Conservation (phyloP, 208 protist species). For the Trypanosomatidae sp. region DNA sequence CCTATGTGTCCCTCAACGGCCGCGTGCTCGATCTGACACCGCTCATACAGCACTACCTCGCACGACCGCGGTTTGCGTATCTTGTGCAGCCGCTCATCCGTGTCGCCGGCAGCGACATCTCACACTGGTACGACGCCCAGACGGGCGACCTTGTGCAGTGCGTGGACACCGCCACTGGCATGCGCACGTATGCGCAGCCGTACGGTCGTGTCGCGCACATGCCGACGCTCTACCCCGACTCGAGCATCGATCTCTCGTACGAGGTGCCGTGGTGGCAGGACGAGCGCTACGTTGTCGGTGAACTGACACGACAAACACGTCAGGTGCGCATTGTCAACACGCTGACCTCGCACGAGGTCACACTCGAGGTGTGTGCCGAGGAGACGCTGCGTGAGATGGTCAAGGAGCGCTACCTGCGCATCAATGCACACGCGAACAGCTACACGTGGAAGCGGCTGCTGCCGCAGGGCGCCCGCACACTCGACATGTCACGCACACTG, state of each 20-base stretch:
- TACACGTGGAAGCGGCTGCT: conserved; percentile 90
- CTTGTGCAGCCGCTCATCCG: conserved; percentile 68
- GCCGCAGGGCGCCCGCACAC: conserved; percentile 36
- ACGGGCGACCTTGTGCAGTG: conserved; percentile 68
- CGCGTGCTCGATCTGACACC: conserved; percentile 84
- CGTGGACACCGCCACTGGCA: conserved; percentile 73
- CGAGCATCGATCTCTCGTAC: conserved; percentile 69
- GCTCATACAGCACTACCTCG: conserved; percentile 61
- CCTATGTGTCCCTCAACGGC: conserved; percentile 80
- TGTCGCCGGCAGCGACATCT: conserved; percentile 82
- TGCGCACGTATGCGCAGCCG: conserved; percentile 79
- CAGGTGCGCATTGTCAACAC: conserved; percentile 88
- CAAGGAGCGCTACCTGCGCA: conserved; percentile 66
- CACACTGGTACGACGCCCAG: conserved; percentile 83
- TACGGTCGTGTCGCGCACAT: conserved; percentile 83
- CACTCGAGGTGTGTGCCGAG: conserved; percentile 87
- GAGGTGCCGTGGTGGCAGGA: conserved; percentile 89
- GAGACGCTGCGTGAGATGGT: conserved; percentile 87
- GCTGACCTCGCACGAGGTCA: conserved; percentile 75
- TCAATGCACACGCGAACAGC: conserved; percentile 86
- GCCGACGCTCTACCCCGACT: conserved; percentile 71
- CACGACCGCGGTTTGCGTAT: conserved; percentile 22
- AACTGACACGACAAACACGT: conserved; percentile 78
- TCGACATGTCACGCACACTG: conserved; percentile 84
- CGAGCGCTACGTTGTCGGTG: conserved; percentile 65